phyloP scores from a whole-genome alignment of 2,329 filamentous ascomycete species.

The Pseudogymnoascus pannorum region DNA sequence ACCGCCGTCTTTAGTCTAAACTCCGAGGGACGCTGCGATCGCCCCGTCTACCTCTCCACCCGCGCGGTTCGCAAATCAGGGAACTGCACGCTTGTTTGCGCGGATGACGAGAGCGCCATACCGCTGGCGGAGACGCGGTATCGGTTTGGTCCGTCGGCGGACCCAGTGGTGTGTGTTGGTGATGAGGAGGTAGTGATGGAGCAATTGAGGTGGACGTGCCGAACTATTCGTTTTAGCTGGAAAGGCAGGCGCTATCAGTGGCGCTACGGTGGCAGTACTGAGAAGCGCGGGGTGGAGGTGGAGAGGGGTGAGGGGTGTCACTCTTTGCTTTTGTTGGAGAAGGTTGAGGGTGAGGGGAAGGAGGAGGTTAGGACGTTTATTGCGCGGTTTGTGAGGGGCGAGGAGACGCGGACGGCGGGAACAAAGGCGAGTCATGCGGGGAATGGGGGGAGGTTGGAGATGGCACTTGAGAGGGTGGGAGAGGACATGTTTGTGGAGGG shows the following conservation, averaged over 20 bases:
- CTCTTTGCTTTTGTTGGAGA: conserved; percentile 45
- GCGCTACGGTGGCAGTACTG: conserved; percentile 42
- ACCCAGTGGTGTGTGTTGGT: neutral
- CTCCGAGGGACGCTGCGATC: conserved; percentile 30
- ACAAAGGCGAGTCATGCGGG: conserved; percentile 35
- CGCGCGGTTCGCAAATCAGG: conserved; percentile 41
- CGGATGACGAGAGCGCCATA: conserved; percentile 29
- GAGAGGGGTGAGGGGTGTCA: conserved; percentile 36
- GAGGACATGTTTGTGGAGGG: conserved; percentile 29
- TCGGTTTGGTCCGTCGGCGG: conserved; percentile 22
- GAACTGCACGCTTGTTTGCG: conserved; percentile 40
- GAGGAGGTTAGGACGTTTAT: conserved; percentile 24
- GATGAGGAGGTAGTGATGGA: conserved; percentile 25
- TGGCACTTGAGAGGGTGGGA: conserved; percentile 35
- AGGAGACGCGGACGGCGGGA: conserved; percentile 34
- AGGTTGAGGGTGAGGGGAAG: conserved; percentile 23
- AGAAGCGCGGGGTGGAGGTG: conserved; percentile 38
- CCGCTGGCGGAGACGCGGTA: conserved; percentile 46
- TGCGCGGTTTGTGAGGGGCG: conserved; percentile 38
- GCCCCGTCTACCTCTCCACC: conserved; percentile 43
- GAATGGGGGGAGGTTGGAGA: conserved; percentile 42
- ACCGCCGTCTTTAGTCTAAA: conserved; percentile 38
- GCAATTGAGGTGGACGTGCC: conserved; percentile 33
- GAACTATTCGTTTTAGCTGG: conserved; percentile 39
- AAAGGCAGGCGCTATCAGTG: conserved; percentile 45